Percentiles rank a stretch among this genome's conserved stretches.
These are phyloP conservation scores for Chlorociboria aeruginascens DNA, from an alignment of 495 filamentous ascomycete genomes.

Conservation along the genomic window DNA sequence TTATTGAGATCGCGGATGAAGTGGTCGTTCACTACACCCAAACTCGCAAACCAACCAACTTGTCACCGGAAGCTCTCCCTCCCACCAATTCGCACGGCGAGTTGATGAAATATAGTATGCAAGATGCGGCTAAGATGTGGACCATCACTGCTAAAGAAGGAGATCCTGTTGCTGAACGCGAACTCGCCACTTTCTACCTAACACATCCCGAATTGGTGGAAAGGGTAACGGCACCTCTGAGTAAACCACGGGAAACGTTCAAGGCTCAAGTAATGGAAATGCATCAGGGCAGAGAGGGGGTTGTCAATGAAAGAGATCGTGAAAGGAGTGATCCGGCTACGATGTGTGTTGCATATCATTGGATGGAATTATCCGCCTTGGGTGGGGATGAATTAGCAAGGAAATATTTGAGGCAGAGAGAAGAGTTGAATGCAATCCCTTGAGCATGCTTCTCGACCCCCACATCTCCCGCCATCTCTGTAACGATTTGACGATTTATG, in stretches of 20 bases:
- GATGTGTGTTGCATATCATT: conserved; percentile 94
- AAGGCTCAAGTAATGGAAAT: conserved; percentile 77
- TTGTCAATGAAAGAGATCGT: conserved; percentile 11
- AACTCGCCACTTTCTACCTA: conserved; percentile 88
- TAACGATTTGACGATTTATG: conserved; percentile 18
- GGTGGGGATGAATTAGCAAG: conserved; percentile 82
- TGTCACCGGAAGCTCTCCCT: conserved; percentile 5
- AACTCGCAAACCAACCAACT: conserved; percentile 33
- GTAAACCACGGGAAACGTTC: conserved; percentile 80
- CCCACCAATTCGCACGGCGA: conserved; percentile 11
- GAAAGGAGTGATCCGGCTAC: conserved; percentile 71
- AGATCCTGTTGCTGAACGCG: conserved; percentile 81
- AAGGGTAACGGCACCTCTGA: conserved; percentile 72
- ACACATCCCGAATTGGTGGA: conserved; percentile 84
- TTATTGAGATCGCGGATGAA: conserved; percentile 80
- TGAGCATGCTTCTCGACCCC: not conserved
- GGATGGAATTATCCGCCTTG: conserved; percentile 86
- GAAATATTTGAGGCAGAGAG: conserved; percentile 63
- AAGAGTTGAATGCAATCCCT: conserved; percentile 21
- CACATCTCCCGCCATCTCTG: conserved; percentile 11
- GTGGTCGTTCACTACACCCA: conserved; percentile 47
- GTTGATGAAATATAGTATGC: conserved; percentile 45
- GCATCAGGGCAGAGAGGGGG: conserved; percentile 31
- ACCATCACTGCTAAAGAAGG: conserved; percentile 92
- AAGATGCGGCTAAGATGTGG: conserved; percentile 85